A percentile compares a stretch with the other conserved stretches of the same genome.
These are phyloP conservation scores for Heracleum sosnowskyi DNA, from an alignment of 129 eudicot genomes.

Conservation along the genomic window DNA sequence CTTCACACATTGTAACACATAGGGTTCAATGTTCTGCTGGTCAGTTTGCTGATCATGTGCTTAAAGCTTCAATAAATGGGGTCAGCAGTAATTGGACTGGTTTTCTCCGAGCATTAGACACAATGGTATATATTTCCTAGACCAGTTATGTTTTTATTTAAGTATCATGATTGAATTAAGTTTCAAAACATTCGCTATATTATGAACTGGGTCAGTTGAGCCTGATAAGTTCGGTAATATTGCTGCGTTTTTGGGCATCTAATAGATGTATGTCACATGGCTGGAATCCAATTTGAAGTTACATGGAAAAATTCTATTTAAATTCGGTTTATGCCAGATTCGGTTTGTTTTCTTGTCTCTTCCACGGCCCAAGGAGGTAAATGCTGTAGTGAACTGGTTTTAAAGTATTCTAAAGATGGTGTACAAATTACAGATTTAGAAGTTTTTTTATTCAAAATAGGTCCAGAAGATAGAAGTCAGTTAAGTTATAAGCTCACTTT, in stretches of 20 bases:
- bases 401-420: not conserved
- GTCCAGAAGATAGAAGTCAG: not conserved
- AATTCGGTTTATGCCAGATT: not conserved
- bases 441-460: not conserved
- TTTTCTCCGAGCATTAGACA: conserved; percentile 44
- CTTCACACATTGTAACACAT: conserved; percentile 77
- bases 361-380: not conserved
- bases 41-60: conserved; percentile 49
- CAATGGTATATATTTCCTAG: conserved; percentile 36
- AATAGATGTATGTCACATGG: not conserved
- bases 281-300: not conserved
- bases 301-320: not conserved
- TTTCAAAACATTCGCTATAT: not conserved
- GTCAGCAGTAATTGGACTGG: conserved; percentile 38
- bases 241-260: not conserved
- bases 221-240: not conserved
- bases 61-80: conserved; percentile 28
- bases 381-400: not conserved
- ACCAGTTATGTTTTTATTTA: not conserved
- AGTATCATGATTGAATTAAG: not conserved
- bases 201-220: not conserved
- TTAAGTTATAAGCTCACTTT: not conserved
- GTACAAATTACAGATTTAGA: not conserved
- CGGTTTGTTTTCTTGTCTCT: not conserved
- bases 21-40: conserved; percentile 54